Evolutionary conservation across 1,284 basidiomycete genomes (phyloP).

Genomic region (Melampsora americana): DNA sequence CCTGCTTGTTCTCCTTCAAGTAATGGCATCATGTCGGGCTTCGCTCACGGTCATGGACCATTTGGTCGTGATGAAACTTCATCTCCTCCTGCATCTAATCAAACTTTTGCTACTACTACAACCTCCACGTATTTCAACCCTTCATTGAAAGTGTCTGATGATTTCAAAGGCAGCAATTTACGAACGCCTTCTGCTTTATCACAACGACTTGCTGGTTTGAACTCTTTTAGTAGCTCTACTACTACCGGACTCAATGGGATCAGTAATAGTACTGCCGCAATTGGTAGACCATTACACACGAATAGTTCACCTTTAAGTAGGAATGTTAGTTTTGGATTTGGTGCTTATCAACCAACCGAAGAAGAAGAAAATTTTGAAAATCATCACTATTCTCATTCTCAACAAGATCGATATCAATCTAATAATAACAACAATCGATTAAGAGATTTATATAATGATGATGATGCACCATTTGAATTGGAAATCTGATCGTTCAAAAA

Average conservation of each 20-base stretch:
- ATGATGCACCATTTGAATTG: constrained; percentile 38
- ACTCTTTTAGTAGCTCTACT: background rate
- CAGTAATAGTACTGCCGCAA: background rate
- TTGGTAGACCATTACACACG: background rate
- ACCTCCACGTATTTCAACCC: background rate
- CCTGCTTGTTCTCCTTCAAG: constrained; percentile 32
- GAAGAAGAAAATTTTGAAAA: background rate
- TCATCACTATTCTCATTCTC: background rate
- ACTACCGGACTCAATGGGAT: background rate
- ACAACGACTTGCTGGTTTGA: constrained; percentile 31
- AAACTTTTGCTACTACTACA: background rate
- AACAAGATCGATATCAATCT: background rate
- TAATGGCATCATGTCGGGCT: background rate
- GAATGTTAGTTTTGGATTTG: constrained; percentile 32
- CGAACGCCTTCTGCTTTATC: constrained; percentile 11
- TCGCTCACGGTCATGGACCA: background rate
- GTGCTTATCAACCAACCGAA: background rate
- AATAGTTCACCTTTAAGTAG: constrained; percentile 31
- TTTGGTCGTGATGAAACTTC: background rate
- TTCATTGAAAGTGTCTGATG: background rate
- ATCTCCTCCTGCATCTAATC: constrained; percentile 24
- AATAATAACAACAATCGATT: background rate
- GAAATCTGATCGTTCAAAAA: constrained; percentile 26
- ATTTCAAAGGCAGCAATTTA: background rate
- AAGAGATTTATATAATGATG: constrained; percentile 1